These are phyloP conservation scores for Biscogniauxia mediterranea DNA, from an alignment of 2,329 filamentous ascomycete species.

Conservation along the genomic window DNA sequence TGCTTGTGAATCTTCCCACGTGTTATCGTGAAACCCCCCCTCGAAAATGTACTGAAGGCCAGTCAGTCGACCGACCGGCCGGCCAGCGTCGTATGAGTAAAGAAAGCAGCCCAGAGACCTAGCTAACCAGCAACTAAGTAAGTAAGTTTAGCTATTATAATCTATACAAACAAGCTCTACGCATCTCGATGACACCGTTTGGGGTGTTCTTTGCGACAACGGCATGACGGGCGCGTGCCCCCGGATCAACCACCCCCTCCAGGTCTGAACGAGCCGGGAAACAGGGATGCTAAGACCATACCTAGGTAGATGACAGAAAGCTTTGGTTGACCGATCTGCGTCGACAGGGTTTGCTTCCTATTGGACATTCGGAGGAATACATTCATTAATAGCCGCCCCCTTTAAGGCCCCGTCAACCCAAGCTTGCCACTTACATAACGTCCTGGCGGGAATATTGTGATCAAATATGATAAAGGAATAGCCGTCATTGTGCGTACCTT, in stretches of 20 bases:
- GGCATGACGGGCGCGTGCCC: not conserved
- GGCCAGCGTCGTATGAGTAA: not conserved
- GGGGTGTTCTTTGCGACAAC: not conserved
- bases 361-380: not conserved
- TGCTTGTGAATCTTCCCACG: constrained; percentile 8
- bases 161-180: not conserved
- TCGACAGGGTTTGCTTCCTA: not conserved
- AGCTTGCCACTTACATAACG: not conserved
- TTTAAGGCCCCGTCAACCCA: not conserved
- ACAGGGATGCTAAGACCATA: not conserved
- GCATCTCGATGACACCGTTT: not conserved
- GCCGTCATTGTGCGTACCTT: not conserved
- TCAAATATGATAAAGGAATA: not conserved
- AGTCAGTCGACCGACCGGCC: not conserved
- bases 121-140: not conserved
- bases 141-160: too few species aligned
- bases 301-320: not conserved
- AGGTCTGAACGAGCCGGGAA: constrained; percentile 1
- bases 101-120: not conserved
- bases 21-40: constrained; percentile 1
- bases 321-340: not conserved
- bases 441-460: not conserved
- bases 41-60: constrained; percentile 11
- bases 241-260: not conserved
- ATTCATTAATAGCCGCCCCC: not conserved